phyloP scores from a whole-genome alignment of 1,139 yeast genomes.

The Meyerozyma athensensis region DNA sequence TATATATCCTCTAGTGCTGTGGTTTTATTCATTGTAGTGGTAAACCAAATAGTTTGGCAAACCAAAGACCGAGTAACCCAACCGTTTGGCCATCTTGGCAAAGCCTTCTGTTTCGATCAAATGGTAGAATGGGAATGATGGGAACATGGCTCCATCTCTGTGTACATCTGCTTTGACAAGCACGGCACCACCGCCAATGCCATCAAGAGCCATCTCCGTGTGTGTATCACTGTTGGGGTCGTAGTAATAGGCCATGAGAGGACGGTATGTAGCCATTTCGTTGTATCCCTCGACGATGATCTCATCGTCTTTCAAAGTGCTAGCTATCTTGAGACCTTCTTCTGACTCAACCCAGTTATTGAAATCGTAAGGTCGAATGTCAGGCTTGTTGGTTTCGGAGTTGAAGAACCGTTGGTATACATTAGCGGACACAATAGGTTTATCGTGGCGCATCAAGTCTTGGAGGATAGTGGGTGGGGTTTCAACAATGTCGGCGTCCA shows the following conservation, averaged over 20 bases:
- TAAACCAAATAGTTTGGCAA: slow-evolving; percentile 90
- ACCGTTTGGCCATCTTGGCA: slow-evolving; percentile 94
- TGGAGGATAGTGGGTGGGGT: slow-evolving; percentile 78
- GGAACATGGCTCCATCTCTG: slow-evolving; percentile 99
- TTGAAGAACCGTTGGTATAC: slow-evolving; percentile 80
- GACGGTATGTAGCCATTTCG: slow-evolving; percentile 90
- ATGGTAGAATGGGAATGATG: slow-evolving; percentile 95
- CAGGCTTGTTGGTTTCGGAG: slow-evolving; percentile 48
- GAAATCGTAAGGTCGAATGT: slow-evolving; percentile 85
- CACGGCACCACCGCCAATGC: slow-evolving; percentile 97
- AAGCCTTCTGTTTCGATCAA: slow-evolving; percentile 97
- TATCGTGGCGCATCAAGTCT: slow-evolving; percentile 82
- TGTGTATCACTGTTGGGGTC: slow-evolving; percentile 56
- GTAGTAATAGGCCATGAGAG: slow-evolving; percentile 90
- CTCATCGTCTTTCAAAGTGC: slow-evolving; percentile 73
- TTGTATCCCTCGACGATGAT: slow-evolving; percentile 89
- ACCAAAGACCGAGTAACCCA: slow-evolving; percentile 88
- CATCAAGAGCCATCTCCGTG: slow-evolving; percentile 79
- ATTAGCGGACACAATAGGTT: slow-evolving; percentile 85
- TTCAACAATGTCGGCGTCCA: slow-evolving; percentile 91
- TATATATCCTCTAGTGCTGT: not conserved
- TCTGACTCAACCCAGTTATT: slow-evolving; percentile 96
- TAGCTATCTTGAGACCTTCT: slow-evolving; percentile 73
- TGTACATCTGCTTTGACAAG: slow-evolving; percentile 96
- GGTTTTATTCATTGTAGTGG: slow-evolving; percentile 62